Percentiles rank a stretch among this genome's conserved stretches.
These are phyloP conservation scores for Artemisia tridentata DNA, from an alignment of 129 eudicot species.

Conservation along the genomic window DNA sequence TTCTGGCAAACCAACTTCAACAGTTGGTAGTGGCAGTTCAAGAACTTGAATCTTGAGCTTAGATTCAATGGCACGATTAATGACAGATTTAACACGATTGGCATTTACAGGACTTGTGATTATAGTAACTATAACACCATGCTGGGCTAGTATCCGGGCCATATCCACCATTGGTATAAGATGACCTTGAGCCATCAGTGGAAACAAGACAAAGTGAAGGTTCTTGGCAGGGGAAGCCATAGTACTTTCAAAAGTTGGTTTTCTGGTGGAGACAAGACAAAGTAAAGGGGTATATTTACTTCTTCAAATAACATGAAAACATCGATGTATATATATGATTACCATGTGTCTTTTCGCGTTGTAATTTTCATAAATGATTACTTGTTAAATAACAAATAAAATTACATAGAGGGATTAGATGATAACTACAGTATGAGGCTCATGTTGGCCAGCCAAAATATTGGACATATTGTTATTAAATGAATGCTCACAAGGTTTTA, in stretches of 20 bases:
- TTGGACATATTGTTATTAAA: neutral
- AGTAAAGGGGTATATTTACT: too few species aligned
- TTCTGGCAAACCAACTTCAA: slow-evolving; percentile 18
- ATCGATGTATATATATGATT: neutral
- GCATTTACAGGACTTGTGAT: slow-evolving; percentile 44
- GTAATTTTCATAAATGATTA: neutral
- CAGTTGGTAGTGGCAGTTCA: slow-evolving; percentile 12
- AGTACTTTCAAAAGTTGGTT: neutral
- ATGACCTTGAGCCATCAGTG: slow-evolving; percentile 37
- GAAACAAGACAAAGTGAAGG: slow-evolving; percentile 38
- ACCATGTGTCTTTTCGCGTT: neutral
- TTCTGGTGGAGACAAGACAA: neutral
- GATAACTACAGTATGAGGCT: neutral
- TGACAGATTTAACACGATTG: slow-evolving; percentile 1
- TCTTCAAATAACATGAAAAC: neutral
- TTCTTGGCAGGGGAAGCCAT: slow-evolving; percentile 1
- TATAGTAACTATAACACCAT: slow-evolving; percentile 33
- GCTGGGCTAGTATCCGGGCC: slow-evolving; percentile 33
- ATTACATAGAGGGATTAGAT: neutral
- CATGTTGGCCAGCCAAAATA: neutral
- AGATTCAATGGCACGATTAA: neutral
- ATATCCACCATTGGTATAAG: slow-evolving; percentile 37
- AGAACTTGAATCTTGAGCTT: slow-evolving; percentile 11
- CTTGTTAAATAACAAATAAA: neutral
- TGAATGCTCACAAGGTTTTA: neutral